A percentile compares a stretch with the other conserved stretches of the same genome.
Evolutionary conservation across 163 green algal genomes (phyloP).

Genomic region (Volvox carteri): DNA sequence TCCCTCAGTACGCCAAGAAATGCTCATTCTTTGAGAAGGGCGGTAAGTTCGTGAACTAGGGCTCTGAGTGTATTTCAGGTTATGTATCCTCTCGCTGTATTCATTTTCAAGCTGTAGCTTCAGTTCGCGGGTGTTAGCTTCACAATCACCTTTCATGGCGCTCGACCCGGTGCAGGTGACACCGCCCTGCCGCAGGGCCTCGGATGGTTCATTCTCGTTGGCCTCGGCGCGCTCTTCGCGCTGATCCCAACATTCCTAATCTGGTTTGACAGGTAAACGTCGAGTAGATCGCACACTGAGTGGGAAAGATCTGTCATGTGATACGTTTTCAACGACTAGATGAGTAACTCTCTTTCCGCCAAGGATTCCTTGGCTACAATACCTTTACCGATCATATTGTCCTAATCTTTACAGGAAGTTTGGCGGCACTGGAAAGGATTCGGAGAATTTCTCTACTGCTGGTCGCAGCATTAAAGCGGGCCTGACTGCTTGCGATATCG

Average conservation of each 20-base stretch:
- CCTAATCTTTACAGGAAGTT: conserved; percentile 60
- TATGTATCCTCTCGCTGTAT: too few species aligned
- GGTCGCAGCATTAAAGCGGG: conserved; percentile 76
- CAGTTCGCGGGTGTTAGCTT: neutral
- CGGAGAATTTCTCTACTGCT: conserved; percentile 90
- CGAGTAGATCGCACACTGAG: neutral
- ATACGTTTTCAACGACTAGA: neutral
- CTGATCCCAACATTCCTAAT: conserved; percentile 70
- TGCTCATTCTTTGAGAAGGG: conserved; percentile 49
- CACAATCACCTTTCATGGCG: neutral
- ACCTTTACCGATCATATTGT: neutral
- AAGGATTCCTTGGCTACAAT: too few species aligned
- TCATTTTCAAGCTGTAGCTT: neutral
- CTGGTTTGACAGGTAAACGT: conserved; percentile 66
- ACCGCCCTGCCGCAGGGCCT: conserved; percentile 52
- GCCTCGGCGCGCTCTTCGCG: conserved; percentile 67
- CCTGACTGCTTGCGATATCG: conserved; percentile 90
- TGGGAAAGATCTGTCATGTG: neutral
- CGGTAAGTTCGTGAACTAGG: conserved; percentile 12
- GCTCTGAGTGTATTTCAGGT: too few species aligned
- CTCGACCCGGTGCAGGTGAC: neutral
- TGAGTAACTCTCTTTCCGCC: neutral
- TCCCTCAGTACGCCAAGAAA: conserved; percentile 68
- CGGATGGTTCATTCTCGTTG: conserved; percentile 66
- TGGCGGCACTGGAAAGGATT: conserved; percentile 70